A percentile compares a stretch with the other conserved stretches of the same genome.
Evolutionary conservation across 345 rosid genomes (phyloP).

Genomic region (Citrus unshiu): DNA sequence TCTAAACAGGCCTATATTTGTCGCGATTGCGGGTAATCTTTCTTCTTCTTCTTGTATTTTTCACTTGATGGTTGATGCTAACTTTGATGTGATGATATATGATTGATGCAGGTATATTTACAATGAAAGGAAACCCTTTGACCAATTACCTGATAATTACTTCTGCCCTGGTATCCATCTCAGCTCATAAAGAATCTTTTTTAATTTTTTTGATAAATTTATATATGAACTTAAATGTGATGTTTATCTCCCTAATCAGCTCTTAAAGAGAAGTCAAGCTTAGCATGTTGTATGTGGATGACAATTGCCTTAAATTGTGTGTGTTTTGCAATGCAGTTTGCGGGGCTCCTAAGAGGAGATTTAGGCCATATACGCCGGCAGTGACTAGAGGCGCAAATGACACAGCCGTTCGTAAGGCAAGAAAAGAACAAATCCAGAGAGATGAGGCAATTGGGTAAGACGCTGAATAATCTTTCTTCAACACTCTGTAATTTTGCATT

Average conservation of each 20-base stretch:
- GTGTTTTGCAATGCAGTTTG: slow-evolving; percentile 53
- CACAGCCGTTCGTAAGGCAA: slow-evolving; percentile 57
- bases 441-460: slow-evolving; percentile 76
- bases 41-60: neutral
- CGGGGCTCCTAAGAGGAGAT: slow-evolving; percentile 93
- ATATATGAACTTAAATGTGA: neutral
- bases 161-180: slow-evolving; percentile 70
- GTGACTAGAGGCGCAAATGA: slow-evolving; percentile 63
- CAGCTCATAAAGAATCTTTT: neutral
- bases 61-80: too few species aligned
- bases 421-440: slow-evolving; percentile 66
- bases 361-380: slow-evolving; percentile 59
- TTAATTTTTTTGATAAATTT: too few species aligned
- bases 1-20: slow-evolving; percentile 87
- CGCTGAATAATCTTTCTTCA: neutral
- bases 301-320: neutral
- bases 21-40: slow-evolving; percentile 83
- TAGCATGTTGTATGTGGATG: neutral
- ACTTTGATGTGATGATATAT: neutral
- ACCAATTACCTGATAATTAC: slow-evolving; percentile 65
- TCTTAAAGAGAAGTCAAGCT: neutral
- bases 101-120: slow-evolving; percentile 67
- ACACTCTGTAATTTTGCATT: too few species aligned
- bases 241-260: neutral
- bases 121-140: slow-evolving; percentile 86